Conservation (phyloP, 2,329 filamentous ascomycete genomes). For the Rachicladosporium sp. region DNA sequence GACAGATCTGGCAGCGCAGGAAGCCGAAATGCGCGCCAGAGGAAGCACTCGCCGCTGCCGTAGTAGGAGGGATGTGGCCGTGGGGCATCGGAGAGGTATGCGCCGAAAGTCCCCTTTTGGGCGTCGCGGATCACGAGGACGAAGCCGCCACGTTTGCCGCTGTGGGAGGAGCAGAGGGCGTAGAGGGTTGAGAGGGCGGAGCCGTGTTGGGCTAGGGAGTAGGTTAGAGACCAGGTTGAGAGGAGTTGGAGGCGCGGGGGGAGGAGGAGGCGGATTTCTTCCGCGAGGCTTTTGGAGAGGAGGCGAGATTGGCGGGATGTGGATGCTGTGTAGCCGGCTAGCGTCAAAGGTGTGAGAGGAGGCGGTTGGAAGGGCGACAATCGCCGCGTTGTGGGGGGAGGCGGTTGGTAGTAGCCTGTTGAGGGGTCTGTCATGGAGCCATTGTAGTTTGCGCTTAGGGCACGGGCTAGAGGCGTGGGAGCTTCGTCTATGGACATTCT, state of each 20-base stretch:
- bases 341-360: slow-evolving; percentile 66
- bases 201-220: slow-evolving; percentile 85
- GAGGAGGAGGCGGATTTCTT: slow-evolving; percentile 83
- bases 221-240: slow-evolving; percentile 75
- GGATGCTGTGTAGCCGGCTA: slow-evolving; percentile 52
- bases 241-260: slow-evolving; percentile 77
- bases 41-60: slow-evolving; percentile 91
- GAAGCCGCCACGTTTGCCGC: slow-evolving; percentile 65
- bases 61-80: slow-evolving; percentile 76
- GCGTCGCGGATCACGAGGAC: slow-evolving; percentile 77
- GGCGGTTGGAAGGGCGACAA: slow-evolving; percentile 76
- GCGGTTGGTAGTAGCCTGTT: slow-evolving; percentile 46
- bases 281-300: slow-evolving; percentile 62
- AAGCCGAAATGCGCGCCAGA: slow-evolving; percentile 65
- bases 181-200: slow-evolving; percentile 81
- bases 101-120: slow-evolving; percentile 71
- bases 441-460: slow-evolving; percentile 27
- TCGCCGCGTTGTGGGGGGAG: slow-evolving; percentile 39
- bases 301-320: slow-evolving; percentile 52
- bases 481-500: slow-evolving; percentile 34
- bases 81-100: slow-evolving; percentile 83
- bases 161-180: slow-evolving; percentile 57
- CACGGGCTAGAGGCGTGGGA: slow-evolving; percentile 24
- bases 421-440: slow-evolving; percentile 23
- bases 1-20: slow-evolving; percentile 41